A percentile compares a stretch with the other conserved stretches of the same genome.
Evolutionary conservation across 768 basidiomycete species (phyloP).

Genomic region (Phlebiopsis flavidoalba): DNA sequence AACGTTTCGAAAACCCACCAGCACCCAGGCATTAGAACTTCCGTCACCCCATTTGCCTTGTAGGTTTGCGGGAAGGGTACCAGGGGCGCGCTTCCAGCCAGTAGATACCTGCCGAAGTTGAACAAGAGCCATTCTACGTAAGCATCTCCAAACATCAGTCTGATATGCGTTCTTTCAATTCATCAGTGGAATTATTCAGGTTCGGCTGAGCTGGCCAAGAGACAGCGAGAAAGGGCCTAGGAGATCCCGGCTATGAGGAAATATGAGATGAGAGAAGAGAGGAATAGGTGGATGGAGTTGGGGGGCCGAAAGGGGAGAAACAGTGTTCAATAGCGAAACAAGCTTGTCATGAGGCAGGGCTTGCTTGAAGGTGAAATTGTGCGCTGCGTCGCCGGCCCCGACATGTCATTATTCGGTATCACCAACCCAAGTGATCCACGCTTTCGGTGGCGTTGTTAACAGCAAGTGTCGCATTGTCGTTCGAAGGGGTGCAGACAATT

Average conservation of each 20-base stretch:
- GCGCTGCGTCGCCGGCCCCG: conserved; percentile 52
- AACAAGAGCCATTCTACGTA: conserved; percentile 75
- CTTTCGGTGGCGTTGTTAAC: conserved; percentile 43
- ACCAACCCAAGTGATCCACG: conserved; percentile 72
- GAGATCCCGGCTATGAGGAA: conserved; percentile 40
- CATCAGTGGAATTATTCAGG: conserved; percentile 50
- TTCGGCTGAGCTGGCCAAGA: conserved; percentile 56
- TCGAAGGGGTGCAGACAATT: conserved; percentile 28
- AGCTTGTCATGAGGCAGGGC: conserved; percentile 51
- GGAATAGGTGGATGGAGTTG: conserved; percentile 28
- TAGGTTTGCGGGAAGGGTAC: conserved; percentile 62
- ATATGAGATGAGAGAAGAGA: conserved; percentile 44
- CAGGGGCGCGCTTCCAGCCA: conserved; percentile 59
- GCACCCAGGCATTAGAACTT: conserved; percentile 53
- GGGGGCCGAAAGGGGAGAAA: conserved; percentile 2
- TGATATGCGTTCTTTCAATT: conserved; percentile 48
- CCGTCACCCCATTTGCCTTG: conserved; percentile 72
- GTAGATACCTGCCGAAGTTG: conserved; percentile 67
- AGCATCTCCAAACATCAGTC: conserved; percentile 47
- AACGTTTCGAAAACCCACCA: conserved; percentile 36
- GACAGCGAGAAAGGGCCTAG: conserved; percentile 47
- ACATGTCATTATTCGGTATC: conserved; percentile 63
- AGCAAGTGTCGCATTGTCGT: conserved; percentile 35
- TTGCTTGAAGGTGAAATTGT: conserved; percentile 59
- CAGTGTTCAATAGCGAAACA: conserved; percentile 28